Evolutionary conservation across 352 stramenopile species (phyloP).

Genomic region (Plasmopara muralis): DNA sequence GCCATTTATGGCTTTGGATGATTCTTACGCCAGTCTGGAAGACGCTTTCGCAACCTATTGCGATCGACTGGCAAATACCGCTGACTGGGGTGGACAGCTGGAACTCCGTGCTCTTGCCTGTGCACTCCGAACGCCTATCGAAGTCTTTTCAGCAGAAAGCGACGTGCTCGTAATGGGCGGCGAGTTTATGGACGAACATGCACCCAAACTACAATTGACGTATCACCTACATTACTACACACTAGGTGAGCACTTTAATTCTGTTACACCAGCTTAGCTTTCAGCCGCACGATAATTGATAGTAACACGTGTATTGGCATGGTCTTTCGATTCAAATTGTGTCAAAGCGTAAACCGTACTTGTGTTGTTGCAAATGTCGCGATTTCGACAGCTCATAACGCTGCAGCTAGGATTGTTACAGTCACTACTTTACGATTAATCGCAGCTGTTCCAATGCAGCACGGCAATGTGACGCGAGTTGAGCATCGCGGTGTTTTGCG

Average conservation of each 20-base stretch:
- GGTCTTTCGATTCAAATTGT: too few relatives aligned
- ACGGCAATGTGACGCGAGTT: slow-evolving; percentile 51
- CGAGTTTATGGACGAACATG: slow-evolving; percentile 15
- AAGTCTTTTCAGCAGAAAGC: slow-evolving; percentile 88
- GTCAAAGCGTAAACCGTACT: too few relatives aligned
- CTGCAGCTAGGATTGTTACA: too few relatives aligned
- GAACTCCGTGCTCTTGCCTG: slow-evolving; percentile 91
- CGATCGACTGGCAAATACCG: slow-evolving; percentile 80
- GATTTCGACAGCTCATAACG: too few relatives aligned
- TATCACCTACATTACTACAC: slow-evolving; percentile 98
- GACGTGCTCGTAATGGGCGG: slow-evolving; percentile 14
- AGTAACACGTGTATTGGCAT: neutral
- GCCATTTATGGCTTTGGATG: slow-evolving; percentile 83
- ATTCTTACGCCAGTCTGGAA: slow-evolving; percentile 18
- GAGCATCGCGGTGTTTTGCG: slow-evolving; percentile 53
- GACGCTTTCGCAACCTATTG: slow-evolving; percentile 90
- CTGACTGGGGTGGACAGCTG: slow-evolving; percentile 96
- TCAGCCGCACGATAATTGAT: slow-evolving; percentile 6
- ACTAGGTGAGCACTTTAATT: slow-evolving; percentile 99
- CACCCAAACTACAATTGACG: slow-evolving; percentile 83
- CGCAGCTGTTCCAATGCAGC: slow-evolving; percentile 38
- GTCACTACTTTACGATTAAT: slow-evolving; percentile 15
- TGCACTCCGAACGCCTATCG: slow-evolving; percentile 81
- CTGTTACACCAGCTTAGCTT: slow-evolving; percentile 43
- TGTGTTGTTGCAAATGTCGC: too few relatives aligned